Base-by-base conservation (phyloP, 1,139 yeast species). In the Suhomyces yuchorum region DNA sequence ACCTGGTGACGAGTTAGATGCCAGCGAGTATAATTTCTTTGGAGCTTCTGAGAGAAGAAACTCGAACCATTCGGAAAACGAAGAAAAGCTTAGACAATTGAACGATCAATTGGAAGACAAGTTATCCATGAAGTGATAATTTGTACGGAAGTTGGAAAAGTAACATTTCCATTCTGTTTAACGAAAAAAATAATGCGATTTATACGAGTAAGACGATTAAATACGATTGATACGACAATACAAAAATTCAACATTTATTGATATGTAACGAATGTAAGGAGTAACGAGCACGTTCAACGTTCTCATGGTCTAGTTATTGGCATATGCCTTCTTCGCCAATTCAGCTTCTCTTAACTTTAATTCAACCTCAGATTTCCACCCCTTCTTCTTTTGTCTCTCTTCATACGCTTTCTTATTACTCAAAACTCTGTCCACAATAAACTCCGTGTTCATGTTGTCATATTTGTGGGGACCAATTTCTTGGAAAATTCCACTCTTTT, bases 361-460 rank as follows among this genome's bases (percentile, higher is more conserved):
- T 52, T 74, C 78, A 12, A 60, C 59, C 51, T 72, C 75, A 2
- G 77, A 71, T 67, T 87, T 87, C 86, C 89, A 84, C 6, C 93
- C 93, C 68, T 87, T 87, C 54, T 81, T 80, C 54, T 83, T 73
- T 65, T 87, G 96, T 57, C 96, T 80, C 56, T 85, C 95, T 64
- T 87, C 93, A 61, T 84, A 87, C 14, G 83, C 82, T 46, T 75
- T 77, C 54, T 87, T 77, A 62, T 85, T 82, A 42, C 71, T 70
- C 58, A 87, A 72, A 9, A 87, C 93, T 38, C 96, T 73, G 49
- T 78, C 72, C 14, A 87, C 91, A 54, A 87, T 86, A 44, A 79
- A 78, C 51, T 76, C 80, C 2, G 92, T 83, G 48, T 82, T 79
- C 66, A 87, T 77, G 43, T 76, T 68, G 53, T 79, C 82, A 61